phyloP scores from a whole-genome alignment of 2,329 filamentous ascomycete species.

The Alternaria burnsii region DNA sequence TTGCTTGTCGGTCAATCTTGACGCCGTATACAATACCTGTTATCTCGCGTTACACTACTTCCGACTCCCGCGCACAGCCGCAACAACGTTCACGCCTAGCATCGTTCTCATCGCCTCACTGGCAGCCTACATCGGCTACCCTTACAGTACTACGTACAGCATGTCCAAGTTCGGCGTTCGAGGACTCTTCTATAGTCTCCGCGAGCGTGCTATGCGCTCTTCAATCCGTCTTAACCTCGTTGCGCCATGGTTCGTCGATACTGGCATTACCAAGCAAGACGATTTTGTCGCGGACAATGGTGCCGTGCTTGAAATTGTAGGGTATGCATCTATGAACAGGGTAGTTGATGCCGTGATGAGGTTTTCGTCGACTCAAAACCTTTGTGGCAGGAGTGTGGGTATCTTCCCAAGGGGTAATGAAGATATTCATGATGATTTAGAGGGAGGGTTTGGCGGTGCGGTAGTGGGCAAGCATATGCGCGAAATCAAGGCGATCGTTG shows the following conservation, averaged over 20 bases:
- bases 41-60: conserved; percentile 41
- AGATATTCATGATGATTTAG: conserved; percentile 34
- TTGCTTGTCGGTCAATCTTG: conserved; percentile 33
- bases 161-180: conserved; percentile 41
- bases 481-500: conserved; percentile 2
- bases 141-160: conserved; percentile 34
- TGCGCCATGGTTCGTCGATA: conserved; percentile 40
- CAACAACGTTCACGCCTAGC: conserved; percentile 25
- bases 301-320: conserved; percentile 18
- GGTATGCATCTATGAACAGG: conserved; percentile 30
- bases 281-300: conserved; percentile 22
- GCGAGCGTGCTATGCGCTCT: conserved; percentile 25
- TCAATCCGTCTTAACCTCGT: conserved; percentile 36
- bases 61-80: conserved; percentile 23
- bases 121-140: conserved; percentile 36
- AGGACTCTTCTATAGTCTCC: conserved; percentile 34
- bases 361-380: conserved; percentile 22
- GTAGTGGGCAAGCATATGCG: conserved; percentile 21
- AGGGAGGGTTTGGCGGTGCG: conserved; percentile 22
- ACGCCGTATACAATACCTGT: conserved; percentile 34
- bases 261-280: conserved; percentile 24
- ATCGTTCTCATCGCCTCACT: conserved; percentile 35
- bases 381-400: conserved; percentile 29
- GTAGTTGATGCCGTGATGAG: conserved; percentile 31
- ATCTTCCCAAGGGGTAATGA: conserved; percentile 27